A percentile compares a stretch with the other conserved stretches of the same genome.
Evolutionary conservation across 78 protist species (phyloP).

Genomic region (Chrysochromulina parva): DNA sequence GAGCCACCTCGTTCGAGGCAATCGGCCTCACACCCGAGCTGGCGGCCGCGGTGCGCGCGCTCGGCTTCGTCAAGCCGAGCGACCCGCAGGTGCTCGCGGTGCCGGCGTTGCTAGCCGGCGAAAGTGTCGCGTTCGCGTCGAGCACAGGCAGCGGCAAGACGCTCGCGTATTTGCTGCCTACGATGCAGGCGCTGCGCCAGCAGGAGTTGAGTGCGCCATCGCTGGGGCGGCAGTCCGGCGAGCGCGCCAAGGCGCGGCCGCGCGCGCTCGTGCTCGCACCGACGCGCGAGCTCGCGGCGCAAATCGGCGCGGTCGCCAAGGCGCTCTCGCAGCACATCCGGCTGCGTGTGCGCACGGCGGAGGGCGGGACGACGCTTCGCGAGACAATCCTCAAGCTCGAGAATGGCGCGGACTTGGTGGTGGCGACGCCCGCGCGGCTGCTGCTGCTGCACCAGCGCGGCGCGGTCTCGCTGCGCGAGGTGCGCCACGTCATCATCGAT

Average conservation of each 20-base stretch:
- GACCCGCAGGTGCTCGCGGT: background rate
- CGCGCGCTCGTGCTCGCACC: slow-evolving; percentile 80
- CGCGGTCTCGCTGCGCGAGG: background rate
- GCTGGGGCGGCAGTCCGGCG: too few relatives aligned
- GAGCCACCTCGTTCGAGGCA: too few relatives aligned
- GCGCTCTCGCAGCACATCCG: slow-evolving; percentile 54
- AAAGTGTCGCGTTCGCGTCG: background rate
- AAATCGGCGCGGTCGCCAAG: slow-evolving; percentile 59
- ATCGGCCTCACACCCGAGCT: background rate
- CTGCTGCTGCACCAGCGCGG: background rate
- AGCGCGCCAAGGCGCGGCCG: slow-evolving; percentile 28
- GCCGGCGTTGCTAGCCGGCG: background rate
- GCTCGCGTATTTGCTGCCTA: slow-evolving; percentile 84
- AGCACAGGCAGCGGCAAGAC: slow-evolving; percentile 90
- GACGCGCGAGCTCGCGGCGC: slow-evolving; percentile 88
- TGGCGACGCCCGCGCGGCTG: slow-evolving; percentile 88
- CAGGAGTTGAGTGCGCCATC: background rate
- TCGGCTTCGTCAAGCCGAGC: background rate
- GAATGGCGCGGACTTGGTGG: slow-evolving; percentile 78
- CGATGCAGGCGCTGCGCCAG: slow-evolving; percentile 36
- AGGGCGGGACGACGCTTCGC: slow-evolving; percentile 66
- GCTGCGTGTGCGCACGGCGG: slow-evolving; percentile 60
- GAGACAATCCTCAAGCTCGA: slow-evolving; percentile 63
- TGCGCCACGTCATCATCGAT: background rate
- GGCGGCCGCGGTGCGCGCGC: background rate